phyloP scores from a whole-genome alignment of 495 filamentous ascomycete genomes.

The Penicillium canescens region DNA sequence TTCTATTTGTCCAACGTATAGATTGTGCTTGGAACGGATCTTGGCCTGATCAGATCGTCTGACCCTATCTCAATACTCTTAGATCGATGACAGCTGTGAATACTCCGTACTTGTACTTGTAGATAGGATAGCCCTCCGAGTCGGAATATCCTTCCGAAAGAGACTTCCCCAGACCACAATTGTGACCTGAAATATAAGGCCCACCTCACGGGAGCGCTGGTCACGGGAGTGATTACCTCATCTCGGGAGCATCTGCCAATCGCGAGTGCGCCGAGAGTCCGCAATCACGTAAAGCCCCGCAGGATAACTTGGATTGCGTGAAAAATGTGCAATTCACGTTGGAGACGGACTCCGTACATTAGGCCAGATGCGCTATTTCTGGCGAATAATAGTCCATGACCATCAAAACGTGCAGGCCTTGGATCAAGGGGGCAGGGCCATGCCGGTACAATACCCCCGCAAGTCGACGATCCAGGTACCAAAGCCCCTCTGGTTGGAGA shows the following conservation, averaged over 20 bases:
- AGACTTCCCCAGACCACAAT: too few species aligned
- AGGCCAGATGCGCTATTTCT: conserved; percentile 5
- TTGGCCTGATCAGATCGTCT: too few species aligned
- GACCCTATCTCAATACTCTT: too few species aligned
- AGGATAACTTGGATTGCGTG: conserved; percentile 3
- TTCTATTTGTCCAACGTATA: too few species aligned
- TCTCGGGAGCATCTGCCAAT: conserved; percentile 31
- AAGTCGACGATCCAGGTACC: conserved; percentile 31
- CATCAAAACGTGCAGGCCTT: neutral
- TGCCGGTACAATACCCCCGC: conserved; percentile 21
- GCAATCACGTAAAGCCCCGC: conserved; percentile 32
- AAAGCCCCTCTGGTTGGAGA: conserved; percentile 20
- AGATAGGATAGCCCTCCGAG: too few species aligned
- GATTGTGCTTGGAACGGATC: too few species aligned
- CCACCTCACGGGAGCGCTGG: too few species aligned
- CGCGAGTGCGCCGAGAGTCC: conserved; percentile 20
- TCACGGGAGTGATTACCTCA: conserved; percentile 19
- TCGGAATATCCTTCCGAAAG: too few species aligned
- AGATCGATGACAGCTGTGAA: too few species aligned
- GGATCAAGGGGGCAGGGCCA: neutral
- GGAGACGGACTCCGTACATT: neutral
- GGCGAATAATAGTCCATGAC: neutral
- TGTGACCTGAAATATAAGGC: too few species aligned
- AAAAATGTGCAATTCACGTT: conserved; percentile 7
- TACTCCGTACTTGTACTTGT: too few species aligned